Percentiles rank a stretch among this genome's conserved stretches.
phyloP scores from a whole-genome alignment of 2,329 filamentous ascomycete genomes.

The Colletotrichum abscissum region DNA sequence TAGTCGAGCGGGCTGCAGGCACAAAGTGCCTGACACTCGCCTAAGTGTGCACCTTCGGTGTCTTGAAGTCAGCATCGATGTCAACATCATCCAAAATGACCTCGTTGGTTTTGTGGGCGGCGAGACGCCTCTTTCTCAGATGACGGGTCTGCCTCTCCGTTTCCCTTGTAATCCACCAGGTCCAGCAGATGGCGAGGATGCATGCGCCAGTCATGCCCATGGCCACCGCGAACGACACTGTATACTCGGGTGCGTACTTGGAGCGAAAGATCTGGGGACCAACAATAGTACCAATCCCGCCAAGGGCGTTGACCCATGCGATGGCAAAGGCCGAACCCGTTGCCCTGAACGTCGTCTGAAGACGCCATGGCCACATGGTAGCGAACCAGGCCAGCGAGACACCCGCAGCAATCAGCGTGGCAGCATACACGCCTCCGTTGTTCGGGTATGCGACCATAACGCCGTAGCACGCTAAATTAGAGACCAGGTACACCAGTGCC shows the following conservation, averaged over 20 bases:
- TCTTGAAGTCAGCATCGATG: too few relatives aligned
- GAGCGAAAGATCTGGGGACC: slow-evolving; percentile 49
- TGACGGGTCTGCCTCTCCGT: slow-evolving; percentile 57
- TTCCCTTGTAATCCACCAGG: slow-evolving; percentile 57
- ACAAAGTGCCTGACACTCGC: too few relatives aligned
- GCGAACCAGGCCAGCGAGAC: slow-evolving; percentile 57
- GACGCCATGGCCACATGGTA: slow-evolving; percentile 64
- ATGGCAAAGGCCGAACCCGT: slow-evolving; percentile 62
- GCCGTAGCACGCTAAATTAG: slow-evolving; percentile 48
- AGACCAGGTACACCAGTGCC: slow-evolving; percentile 60
- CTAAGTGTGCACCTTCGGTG: too few relatives aligned
- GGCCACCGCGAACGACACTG: slow-evolving; percentile 31
- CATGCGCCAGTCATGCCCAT: slow-evolving; percentile 57
- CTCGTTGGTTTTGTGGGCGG: too few relatives aligned
- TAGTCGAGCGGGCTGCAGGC: too few relatives aligned
- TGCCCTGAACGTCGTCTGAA: slow-evolving; percentile 56
- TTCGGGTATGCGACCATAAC: slow-evolving; percentile 57
- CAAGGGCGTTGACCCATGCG: slow-evolving; percentile 61
- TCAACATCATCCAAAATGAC: too few relatives aligned
- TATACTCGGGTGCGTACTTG: too few relatives aligned
- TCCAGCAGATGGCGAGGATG: slow-evolving; percentile 50
- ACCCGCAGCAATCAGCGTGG: slow-evolving; percentile 55
- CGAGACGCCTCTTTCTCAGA: slow-evolving; percentile 2
- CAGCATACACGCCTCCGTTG: slow-evolving; percentile 58
- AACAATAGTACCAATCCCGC: slow-evolving; percentile 59